A percentile compares a stretch with the other conserved stretches of the same genome.
phyloP scores from a whole-genome alignment of 2,329 filamentous ascomycete genomes.

The Juglanconis oblonga region DNA sequence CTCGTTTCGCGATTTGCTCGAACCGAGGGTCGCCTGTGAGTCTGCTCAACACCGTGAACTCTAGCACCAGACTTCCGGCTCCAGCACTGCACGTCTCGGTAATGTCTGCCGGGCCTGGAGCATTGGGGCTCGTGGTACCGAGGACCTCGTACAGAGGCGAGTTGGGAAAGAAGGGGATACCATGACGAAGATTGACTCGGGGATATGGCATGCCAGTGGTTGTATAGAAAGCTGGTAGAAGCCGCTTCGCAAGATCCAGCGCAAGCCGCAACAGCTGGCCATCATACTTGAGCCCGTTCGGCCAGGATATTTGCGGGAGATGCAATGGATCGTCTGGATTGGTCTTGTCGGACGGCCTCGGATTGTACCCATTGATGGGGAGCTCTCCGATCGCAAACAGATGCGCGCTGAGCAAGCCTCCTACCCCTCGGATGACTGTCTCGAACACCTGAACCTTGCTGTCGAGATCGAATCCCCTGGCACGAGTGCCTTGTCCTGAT shows the following conservation, averaged over 20 bases:
- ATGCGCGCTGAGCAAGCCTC: constrained; percentile 88
- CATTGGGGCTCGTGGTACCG: constrained; percentile 29
- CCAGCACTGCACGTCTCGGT: constrained; percentile 97
- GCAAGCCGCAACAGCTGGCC: constrained; percentile 89
- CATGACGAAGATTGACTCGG: constrained; percentile 84
- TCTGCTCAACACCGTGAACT: constrained; percentile 87
- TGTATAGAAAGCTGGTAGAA: constrained; percentile 91
- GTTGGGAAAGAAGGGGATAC: constrained; percentile 88
- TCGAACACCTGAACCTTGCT: constrained; percentile 99
- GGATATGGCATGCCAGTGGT: constrained; percentile 91
- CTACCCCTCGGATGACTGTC: constrained; percentile 90
- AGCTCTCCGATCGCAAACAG: constrained; percentile 88
- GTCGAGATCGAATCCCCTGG: constrained; percentile 86
- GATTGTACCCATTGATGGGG: constrained; percentile 76
- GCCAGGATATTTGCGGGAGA: constrained; percentile 63
- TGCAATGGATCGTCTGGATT: constrained; percentile 38
- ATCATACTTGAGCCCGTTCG: constrained; percentile 76
- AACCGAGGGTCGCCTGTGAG: constrained; percentile 85
- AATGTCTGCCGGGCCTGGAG: constrained; percentile 59
- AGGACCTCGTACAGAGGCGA: constrained; percentile 68
- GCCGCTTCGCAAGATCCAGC: constrained; percentile 74
- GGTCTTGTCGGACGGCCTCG: constrained; percentile 36
- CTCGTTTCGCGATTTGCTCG: constrained; percentile 82
- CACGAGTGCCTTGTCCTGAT: constrained; percentile 67
- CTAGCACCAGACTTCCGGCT: constrained; percentile 90